A percentile compares a stretch with the other conserved stretches of the same genome.
These are phyloP conservation scores for Daldinia childiae DNA, from an alignment of 495 filamentous ascomycete species.

Conservation along the genomic window DNA sequence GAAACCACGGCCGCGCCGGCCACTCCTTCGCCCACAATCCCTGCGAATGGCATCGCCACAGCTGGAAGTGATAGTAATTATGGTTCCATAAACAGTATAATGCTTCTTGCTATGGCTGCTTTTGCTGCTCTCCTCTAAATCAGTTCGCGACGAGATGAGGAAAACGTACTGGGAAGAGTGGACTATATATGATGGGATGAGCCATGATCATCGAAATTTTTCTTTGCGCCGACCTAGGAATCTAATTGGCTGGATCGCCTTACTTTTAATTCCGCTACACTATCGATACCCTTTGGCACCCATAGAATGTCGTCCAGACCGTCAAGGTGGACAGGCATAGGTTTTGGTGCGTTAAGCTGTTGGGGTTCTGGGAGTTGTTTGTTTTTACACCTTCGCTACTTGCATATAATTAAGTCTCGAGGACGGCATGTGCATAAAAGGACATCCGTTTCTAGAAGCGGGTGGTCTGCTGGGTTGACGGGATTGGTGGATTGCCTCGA, in stretches of 20 bases:
- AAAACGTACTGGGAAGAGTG: constrained; percentile 12
- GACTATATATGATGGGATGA: constrained; percentile 29
- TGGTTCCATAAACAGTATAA: constrained; percentile 11
- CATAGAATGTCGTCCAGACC: constrained; percentile 16
- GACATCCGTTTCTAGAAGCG: not conserved
- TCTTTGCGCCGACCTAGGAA: constrained; percentile 15
- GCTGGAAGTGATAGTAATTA: constrained; percentile 24
- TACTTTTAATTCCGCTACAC: constrained; percentile 21
- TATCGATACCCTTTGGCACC: constrained; percentile 35
- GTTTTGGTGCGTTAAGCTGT: constrained; percentile 14
- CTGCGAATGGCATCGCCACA: constrained; percentile 25
- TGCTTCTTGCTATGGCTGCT: constrained; percentile 26
- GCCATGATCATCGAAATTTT: constrained; percentile 21
- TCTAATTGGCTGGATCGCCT: constrained; percentile 8
- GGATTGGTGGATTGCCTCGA: constrained; percentile 9
- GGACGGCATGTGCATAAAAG: constrained; percentile 17
- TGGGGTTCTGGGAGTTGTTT: constrained; percentile 25
- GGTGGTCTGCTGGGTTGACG: not conserved
- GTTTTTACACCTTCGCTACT: constrained; percentile 2
- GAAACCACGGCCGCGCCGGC: constrained; percentile 7
- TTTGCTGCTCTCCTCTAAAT: constrained; percentile 38
- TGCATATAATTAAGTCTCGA: constrained; percentile 14
- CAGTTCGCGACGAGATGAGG: not conserved
- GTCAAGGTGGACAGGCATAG: constrained; percentile 11
- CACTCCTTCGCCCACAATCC: constrained; percentile 28